Base-by-base conservation (phyloP, 805 yeast genomes). In the Candida cerambycidarum region DNA sequence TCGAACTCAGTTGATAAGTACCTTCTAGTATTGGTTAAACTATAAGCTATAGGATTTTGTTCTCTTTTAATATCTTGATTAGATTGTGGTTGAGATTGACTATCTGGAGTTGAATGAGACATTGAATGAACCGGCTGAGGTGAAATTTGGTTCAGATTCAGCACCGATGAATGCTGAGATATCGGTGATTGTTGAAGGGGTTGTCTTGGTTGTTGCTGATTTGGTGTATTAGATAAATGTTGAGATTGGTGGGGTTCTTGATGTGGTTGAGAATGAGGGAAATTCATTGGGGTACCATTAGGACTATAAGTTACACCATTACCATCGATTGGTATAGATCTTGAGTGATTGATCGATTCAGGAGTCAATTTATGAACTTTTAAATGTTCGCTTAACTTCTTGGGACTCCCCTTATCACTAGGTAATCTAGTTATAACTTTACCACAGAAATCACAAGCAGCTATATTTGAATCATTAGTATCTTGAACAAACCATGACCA, bases 401-500 rank as follows among this genome's bases (percentile, higher is more conserved):
- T 79, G 19, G 83, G 83, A 18, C 78, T 73, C 0, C 83, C 83
- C 54, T 76, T 76, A 54, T 79, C 83, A 29, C 76, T 67, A 9
- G 74, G 61, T 38, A 76, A 58, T 41, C 83, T 58, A 19, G 63
- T 63, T 28, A 79, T 69, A 10, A 69, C 62, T 51, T 73, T 76
- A 1, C 77, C 75, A 55, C 83, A 79, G 45, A 58, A 66, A 46
- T 77, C 80, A 57, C 83, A 79, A 3, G 73, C 73, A 2, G 83
- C 82, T 14, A 71, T 47, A 42, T 76, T 75, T 38, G 73, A 67
- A 49, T 79, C 75, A 14, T 48, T 48, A 13, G 56, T 54, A 53
- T 77, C 81, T 51, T 79, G 83, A 11, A 65, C 65, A 52, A 78
- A 79, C 83, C 83, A 79, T 15, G 71, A 59, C 83, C 83, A 79